phyloP scores from a whole-genome alignment of 2,329 filamentous ascomycete species.

The Colletotrichum godetiae region DNA sequence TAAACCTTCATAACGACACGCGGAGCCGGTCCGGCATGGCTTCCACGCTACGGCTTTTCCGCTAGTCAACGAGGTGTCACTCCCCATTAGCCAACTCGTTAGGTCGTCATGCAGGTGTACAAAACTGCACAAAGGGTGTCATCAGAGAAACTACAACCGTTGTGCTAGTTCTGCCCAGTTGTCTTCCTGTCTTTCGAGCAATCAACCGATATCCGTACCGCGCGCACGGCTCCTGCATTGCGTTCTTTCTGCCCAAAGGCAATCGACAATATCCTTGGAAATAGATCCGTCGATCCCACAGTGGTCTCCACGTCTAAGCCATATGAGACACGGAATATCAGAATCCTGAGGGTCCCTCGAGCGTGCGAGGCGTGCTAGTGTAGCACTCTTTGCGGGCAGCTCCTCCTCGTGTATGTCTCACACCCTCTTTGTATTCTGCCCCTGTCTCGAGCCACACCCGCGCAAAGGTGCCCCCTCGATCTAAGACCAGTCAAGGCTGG shows the following conservation, averaged over 20 bases:
- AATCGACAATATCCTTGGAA: constrained; percentile 8
- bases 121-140: not conserved
- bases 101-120: not conserved
- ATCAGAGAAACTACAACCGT: constrained; percentile 7
- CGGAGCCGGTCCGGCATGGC: not conserved
- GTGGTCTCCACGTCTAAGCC: constrained; percentile 14
- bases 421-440: not conserved
- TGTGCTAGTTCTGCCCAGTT: not conserved
- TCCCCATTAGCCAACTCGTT: constrained; percentile 1
- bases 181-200: not conserved
- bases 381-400: constrained; percentile 9
- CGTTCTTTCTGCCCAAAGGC: constrained; percentile 10
- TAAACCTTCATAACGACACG: not conserved
- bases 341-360: not conserved
- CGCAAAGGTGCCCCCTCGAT: not conserved
- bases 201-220: not conserved
- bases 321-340: constrained; percentile 22
- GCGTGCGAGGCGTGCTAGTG: constrained; percentile 7
- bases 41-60: not conserved
- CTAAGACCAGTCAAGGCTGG: not conserved
- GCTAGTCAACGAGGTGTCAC: not conserved
- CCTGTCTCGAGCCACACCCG: not conserved
- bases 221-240: constrained; percentile 18
- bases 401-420: constrained; percentile 16
- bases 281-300: constrained; percentile 23